Percentiles rank a stretch among this genome's conserved stretches.
phyloP scores from a whole-genome alignment of 1,284 basidiomycete species.

The Trichosporon sp. region DNA sequence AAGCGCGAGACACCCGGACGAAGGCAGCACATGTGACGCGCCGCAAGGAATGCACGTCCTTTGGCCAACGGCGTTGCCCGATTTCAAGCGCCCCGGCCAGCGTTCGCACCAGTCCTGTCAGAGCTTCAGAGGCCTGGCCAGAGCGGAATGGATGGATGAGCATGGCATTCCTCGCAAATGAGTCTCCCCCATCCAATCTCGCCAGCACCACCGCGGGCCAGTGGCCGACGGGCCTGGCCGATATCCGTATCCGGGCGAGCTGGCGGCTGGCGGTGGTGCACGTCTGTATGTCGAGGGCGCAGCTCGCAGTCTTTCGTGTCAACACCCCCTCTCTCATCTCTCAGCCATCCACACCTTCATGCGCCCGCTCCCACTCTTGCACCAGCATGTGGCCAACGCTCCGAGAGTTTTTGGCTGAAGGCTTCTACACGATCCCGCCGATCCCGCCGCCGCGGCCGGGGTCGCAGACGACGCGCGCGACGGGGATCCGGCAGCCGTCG shows the following conservation, averaged over 20 bases:
- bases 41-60: not conserved
- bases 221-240: not conserved
- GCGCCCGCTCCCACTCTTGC: not conserved
- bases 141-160: not conserved
- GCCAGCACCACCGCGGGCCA: too few species aligned
- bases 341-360: not conserved
- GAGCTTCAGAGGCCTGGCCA: too few species aligned
- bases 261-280: not conserved
- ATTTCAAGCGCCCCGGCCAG: too few species aligned
- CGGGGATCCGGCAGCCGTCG: not conserved
- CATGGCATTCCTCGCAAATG: not conserved
- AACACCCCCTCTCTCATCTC: not conserved
- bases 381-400: constrained; percentile 1
- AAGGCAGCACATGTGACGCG: not conserved
- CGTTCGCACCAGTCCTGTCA: not conserved
- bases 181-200: too few species aligned
- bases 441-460: not conserved
- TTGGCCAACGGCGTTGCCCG: too few species aligned
- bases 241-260: too few species aligned
- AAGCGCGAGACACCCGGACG: not conserved
- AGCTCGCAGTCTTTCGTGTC: not conserved
- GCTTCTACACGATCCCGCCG: constrained; percentile 8
- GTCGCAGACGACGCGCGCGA: not conserved
- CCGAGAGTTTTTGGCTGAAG: constrained; percentile 5
- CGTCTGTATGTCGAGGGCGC: not conserved